These are phyloP conservation scores for Irpex sp. DNA, from an alignment of 1,284 basidiomycete species.

Conservation along the genomic window DNA sequence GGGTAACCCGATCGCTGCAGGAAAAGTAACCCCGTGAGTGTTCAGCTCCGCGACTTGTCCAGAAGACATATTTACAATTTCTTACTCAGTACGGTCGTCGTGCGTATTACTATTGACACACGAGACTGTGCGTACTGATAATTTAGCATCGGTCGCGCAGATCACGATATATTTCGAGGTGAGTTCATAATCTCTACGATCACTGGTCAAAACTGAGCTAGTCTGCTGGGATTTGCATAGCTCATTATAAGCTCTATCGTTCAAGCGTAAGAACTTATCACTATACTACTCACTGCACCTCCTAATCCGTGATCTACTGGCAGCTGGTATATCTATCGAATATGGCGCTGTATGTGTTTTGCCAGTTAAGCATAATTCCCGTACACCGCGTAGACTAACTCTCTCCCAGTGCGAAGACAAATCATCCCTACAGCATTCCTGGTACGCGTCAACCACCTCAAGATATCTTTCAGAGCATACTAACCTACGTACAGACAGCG, in stretches of 20 bases:
- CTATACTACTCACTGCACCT: not conserved
- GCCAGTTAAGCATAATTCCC: not conserved
- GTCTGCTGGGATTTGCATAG: not conserved
- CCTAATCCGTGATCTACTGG: not conserved
- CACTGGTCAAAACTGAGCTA: not conserved
- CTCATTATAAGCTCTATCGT: not conserved
- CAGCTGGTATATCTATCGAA: not conserved
- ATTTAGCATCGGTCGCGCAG: not conserved
- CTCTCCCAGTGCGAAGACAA: not conserved
- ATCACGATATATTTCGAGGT: not conserved
- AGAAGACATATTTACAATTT: not conserved
- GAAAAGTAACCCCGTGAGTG: not conserved
- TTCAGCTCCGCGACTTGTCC: not conserved
- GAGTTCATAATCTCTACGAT: not conserved
- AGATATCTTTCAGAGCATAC: not conserved
- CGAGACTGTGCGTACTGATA: not conserved
- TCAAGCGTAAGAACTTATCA: not conserved
- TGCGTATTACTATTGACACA: not conserved
- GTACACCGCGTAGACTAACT: not conserved
- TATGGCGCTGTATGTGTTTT: not conserved
- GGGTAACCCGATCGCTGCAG: constrained; percentile 7
- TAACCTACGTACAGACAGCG: not conserved
- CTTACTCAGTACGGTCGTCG: not conserved
- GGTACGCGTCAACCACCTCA: not conserved
- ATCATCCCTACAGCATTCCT: not conserved